Percentiles rank a stretch among this genome's conserved stretches.
Conservation (phyloP, 129 eudicot species). For the Chrysanthemum seticuspe region DNA sequence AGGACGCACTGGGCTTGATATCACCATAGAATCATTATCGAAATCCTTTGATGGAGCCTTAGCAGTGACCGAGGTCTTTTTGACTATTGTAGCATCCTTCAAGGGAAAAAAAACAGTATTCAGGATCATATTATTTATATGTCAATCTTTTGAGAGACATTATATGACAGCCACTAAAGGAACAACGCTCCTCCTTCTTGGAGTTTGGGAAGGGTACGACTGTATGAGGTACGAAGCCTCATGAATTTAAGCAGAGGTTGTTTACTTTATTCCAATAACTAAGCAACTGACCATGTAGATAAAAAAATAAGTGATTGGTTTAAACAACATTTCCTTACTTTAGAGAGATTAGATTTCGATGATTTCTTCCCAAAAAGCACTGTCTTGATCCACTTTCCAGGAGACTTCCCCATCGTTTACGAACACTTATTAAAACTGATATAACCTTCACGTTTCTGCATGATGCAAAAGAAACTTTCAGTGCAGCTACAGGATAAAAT, state of each 20-base stretch:
- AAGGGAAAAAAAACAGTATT: slow-evolving; percentile 21
- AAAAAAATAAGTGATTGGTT: too few relatives aligned
- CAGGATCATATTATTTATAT: slow-evolving; percentile 9
- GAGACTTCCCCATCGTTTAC: slow-evolving; percentile 76
- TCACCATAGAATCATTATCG: slow-evolving; percentile 44
- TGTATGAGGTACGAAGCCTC: too few relatives aligned
- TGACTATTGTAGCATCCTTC: slow-evolving; percentile 54
- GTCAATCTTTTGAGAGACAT: slow-evolving; percentile 2
- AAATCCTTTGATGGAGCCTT: slow-evolving; percentile 47
- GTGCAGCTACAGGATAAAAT: slow-evolving; percentile 10
- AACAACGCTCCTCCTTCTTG: too few relatives aligned
- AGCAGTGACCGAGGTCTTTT: slow-evolving; percentile 36
- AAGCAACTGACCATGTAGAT: too few relatives aligned
- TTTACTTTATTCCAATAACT: too few relatives aligned
- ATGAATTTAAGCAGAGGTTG: too few relatives aligned
- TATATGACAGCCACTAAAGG: too few relatives aligned
- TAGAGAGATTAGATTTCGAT: slow-evolving; percentile 63
- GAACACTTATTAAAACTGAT: slow-evolving; percentile 9
- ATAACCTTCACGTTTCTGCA: slow-evolving; percentile 30
- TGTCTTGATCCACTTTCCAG: slow-evolving; percentile 94
- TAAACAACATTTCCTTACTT: slow-evolving; percentile 41
- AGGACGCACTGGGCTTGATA: slow-evolving; percentile 43
- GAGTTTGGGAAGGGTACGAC: too few relatives aligned
- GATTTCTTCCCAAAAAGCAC: slow-evolving; percentile 79
- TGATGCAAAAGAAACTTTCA: slow-evolving; percentile 9